Evolutionary conservation across 768 basidiomycete species (phyloP).

Genomic region (Tricholoma flavovirens): DNA sequence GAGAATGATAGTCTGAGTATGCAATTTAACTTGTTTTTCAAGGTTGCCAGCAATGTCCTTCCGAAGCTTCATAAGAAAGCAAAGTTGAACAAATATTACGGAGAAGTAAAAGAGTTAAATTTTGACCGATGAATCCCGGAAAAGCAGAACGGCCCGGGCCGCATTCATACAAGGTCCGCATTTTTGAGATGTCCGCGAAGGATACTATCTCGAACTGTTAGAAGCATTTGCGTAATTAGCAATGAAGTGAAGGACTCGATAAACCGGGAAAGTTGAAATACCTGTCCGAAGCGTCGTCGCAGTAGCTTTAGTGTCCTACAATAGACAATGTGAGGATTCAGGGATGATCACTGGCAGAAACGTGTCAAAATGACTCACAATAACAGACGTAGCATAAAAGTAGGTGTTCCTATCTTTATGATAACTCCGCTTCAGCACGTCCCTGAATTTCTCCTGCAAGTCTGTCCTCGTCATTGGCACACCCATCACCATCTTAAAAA

Average conservation of each 20-base stretch:
- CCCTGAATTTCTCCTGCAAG: conserved; percentile 40
- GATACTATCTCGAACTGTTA: conserved; percentile 49
- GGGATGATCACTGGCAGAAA: neutral
- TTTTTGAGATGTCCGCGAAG: conserved; percentile 44
- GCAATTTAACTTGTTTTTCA: no score
- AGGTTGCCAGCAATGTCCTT: no score
- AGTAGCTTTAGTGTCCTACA: conserved; percentile 52
- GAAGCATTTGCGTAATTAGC: neutral
- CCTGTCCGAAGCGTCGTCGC: conserved; percentile 46
- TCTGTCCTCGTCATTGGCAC: conserved; percentile 19
- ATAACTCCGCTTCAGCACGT: conserved; percentile 44
- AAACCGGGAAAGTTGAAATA: no score
- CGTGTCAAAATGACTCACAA: conserved; percentile 31
- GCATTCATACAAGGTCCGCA: conserved; percentile 25
- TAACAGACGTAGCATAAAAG: conserved; percentile 54
- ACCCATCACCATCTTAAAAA: no score
- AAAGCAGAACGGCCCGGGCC: no score
- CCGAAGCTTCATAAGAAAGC: no score
- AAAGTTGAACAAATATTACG: no score
- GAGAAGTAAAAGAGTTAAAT: no score
- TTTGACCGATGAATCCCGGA: no score
- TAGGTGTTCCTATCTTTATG: conserved; percentile 48
- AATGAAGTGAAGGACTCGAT: neutral
- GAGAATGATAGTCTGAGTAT: no score
- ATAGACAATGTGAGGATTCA: neutral